Conservation (phyloP, 345 rosid genomes). For the Boechera retrofracta region DNA sequence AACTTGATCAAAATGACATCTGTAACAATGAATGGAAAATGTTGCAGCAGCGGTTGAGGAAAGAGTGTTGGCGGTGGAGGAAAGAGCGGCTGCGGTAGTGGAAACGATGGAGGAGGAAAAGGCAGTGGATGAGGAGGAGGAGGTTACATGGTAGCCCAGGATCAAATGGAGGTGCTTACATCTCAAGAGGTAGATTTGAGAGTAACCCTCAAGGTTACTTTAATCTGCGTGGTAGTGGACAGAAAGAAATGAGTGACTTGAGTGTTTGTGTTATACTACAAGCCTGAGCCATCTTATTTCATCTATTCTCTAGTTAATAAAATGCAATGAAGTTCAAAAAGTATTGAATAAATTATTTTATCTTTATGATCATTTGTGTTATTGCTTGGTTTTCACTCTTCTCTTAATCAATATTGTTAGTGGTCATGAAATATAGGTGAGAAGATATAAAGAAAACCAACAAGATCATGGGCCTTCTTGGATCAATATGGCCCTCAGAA, state of each 20-base stretch:
- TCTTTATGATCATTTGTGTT: not conserved
- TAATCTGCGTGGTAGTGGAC: conserved; percentile 31
- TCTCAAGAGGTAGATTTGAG: conserved; percentile 30
- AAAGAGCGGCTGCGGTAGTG: no score
- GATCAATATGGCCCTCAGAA: not conserved
- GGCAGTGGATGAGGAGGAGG: not conserved
- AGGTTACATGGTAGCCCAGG: conserved; percentile 36
- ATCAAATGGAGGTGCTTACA: not conserved
- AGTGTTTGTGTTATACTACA: not conserved
- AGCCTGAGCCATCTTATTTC: not conserved
- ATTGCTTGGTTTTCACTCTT: not conserved
- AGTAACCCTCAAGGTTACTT: conserved; percentile 35
- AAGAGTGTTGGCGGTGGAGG: not conserved
- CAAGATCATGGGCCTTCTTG: not conserved
- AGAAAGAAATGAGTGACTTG: conserved; percentile 24
- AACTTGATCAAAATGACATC: not conserved
- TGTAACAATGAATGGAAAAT: conserved; percentile 26
- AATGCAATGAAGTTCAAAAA: not conserved
- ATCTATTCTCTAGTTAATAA: not conserved
- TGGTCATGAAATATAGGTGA: not conserved
- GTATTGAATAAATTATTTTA: conserved; percentile 4
- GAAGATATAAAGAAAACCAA: not conserved
- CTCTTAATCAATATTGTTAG: not conserved
- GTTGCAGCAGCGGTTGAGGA: not conserved
- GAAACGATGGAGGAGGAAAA: not conserved